Conservation (phyloP, 768 basidiomycete species). For the Vishniacozyma victoriae region DNA sequence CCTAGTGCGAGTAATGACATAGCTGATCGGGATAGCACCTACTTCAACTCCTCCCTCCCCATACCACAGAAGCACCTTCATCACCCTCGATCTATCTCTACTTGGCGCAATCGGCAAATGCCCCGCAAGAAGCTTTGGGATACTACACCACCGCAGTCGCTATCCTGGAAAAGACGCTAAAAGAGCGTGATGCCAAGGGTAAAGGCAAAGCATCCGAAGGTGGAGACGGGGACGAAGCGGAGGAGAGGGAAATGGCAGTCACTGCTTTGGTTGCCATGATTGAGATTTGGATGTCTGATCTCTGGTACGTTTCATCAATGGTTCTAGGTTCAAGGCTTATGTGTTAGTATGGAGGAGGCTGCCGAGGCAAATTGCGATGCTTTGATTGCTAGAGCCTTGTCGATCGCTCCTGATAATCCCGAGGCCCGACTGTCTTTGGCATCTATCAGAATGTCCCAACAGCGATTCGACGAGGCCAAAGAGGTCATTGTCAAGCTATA, state of each 20-base stretch:
- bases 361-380: constrained; percentile 78
- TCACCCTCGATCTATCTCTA: constrained; percentile 73
- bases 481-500: constrained; percentile 63
- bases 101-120: constrained; percentile 76
- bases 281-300: constrained; percentile 95
- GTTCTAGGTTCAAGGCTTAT: background rate
- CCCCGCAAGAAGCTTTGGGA: constrained; percentile 64
- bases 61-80: constrained; percentile 48
- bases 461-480: constrained; percentile 74
- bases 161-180: constrained; percentile 50
- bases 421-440: constrained; percentile 77
- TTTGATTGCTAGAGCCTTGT: constrained; percentile 65
- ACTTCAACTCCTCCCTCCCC: constrained; percentile 56
- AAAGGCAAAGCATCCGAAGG: constrained; percentile 51
- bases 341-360: constrained; percentile 66
- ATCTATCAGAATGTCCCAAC: constrained; percentile 82
- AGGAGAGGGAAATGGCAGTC: constrained; percentile 61
- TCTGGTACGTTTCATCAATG: constrained; percentile 60
- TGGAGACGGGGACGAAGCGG: constrained; percentile 49
- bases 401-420: constrained; percentile 65
- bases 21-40: constrained; percentile 53
- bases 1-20: background rate
- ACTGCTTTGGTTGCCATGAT: constrained; percentile 80
- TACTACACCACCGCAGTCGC: constrained; percentile 60
- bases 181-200: constrained; percentile 56